Evolutionary conservation across 2,329 filamentous ascomycete species (phyloP).

Genomic region (Orbilia javanica): DNA sequence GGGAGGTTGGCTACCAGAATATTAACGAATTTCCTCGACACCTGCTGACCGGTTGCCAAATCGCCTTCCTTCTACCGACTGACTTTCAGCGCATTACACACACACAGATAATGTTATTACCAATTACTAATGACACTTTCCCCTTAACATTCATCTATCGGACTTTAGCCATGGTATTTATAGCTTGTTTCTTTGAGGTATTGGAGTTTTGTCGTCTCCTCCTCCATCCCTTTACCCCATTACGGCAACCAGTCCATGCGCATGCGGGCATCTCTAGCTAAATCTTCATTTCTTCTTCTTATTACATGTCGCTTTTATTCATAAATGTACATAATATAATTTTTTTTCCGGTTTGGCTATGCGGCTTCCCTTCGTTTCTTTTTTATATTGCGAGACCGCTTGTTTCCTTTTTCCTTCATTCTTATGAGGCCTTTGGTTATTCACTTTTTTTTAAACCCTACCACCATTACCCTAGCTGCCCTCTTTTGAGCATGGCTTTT

Average conservation of each 20-base stretch:
- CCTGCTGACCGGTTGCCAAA: background rate
- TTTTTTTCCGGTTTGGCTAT: constrained; percentile 24
- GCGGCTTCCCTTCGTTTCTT: background rate
- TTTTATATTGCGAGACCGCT: background rate
- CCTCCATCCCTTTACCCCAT: background rate
- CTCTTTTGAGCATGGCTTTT: background rate
- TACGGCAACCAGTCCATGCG: constrained; percentile 3
- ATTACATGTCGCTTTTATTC: constrained; percentile 14
- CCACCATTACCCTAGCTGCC: background rate
- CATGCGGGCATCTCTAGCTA: constrained; percentile 45
- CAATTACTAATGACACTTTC: constrained; percentile 47
- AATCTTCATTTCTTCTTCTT: constrained; percentile 5
- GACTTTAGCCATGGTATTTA: constrained; percentile 48
- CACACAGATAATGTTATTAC: constrained; percentile 19
- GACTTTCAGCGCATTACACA: constrained; percentile 7
- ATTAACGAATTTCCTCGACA: background rate
- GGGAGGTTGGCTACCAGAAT: constrained; percentile 80
- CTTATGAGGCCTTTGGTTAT: constrained; percentile 27
- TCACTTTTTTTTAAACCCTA: background rate
- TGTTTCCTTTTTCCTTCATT: background rate
- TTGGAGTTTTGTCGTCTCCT: constrained; percentile 21
- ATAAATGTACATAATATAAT: constrained; percentile 52
- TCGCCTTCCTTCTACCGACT: background rate
- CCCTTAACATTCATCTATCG: constrained; percentile 33
- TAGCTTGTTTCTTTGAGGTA: constrained; percentile 24